Evolutionary conservation across 2,329 filamentous ascomycete genomes (phyloP), one percentile per base, ranked within the genome.

Genomic region (Polytolypa hystricis): DNA sequence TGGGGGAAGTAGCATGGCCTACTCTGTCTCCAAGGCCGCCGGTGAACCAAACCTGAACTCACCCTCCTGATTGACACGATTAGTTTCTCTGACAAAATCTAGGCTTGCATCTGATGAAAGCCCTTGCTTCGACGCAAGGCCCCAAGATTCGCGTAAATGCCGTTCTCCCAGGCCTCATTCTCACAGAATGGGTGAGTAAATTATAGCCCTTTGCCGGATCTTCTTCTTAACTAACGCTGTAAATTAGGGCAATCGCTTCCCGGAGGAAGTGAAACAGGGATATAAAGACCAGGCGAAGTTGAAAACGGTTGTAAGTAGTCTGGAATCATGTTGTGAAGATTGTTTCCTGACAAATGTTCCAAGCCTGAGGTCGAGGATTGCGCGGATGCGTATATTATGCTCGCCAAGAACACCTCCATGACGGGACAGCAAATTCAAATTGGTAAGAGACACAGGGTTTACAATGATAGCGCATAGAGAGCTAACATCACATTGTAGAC

Each of bases 1-100:
- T 35, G 54, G 52, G 35, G 74, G 74, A 4, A 73, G 69, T 46
- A 71, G 68, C 28, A 70, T 78, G 78, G 74, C 84, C 3, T 91
- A 91, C 51, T 68, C 77, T 0, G 79, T 87, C 12, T 82, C 81
- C 25, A 91, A 91, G 55, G 73, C 83, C 1, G 84, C 84, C 8
- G 74, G 79, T 60, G 54, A 32, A 40, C 14, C 19, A 5, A 29
- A 6, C 18, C 40, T n/a, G n/a, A n/a, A n/a, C n/a, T n/a, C n/a
- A n/a, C n/a, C n/a, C n/a, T n/a, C n/a, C n/a, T n/a, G n/a, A n/a
- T n/a, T n/a, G n/a, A n/a, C n/a, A n/a, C n/a, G n/a, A n/a, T n/a
- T n/a, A n/a, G n/a, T n/a, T n/a, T n/a, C n/a, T n/a, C n/a, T n/a
- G n/a, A n/a, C n/a, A n/a, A n/a, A n/a, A n/a, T n/a, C n/a, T 30